Evolutionary conservation across 108 stramenopile species (phyloP), one percentile per base, ranked within the genome.

Genomic region (Skeletonema grethae): DNA sequence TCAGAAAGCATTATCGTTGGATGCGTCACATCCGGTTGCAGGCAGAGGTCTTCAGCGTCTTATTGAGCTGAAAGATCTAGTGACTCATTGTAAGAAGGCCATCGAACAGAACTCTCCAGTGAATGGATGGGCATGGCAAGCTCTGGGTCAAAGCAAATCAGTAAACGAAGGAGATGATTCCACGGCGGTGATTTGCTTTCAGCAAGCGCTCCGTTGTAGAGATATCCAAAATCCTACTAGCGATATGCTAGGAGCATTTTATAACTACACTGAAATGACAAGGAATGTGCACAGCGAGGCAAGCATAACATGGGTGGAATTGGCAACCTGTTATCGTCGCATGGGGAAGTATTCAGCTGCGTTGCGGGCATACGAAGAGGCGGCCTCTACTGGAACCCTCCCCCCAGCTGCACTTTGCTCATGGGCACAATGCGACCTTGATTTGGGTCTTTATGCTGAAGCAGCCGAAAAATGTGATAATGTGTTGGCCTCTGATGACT

Each of bases 91-190:
- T 30, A 82, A 87, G 48, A 61, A 59, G 41, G 88, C 88, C 4
- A 73, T 69, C 25, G 67, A 83, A 53, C 76, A 29, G 35, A 79
- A 71, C 31, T 86, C 88, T 18, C 74, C 85, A 22, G 36, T 79
- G 16, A 84, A 79, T 68, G 91, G 91, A 13, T 92, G 91, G 91
- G 91, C 91, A 58, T 92, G 91, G 91, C 65, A 67, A 36, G 82
- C 77, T 8, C 24, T 86, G 4, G 91, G 87, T 11, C 59, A 70
- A 28, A 34, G 69, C 15, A 79, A 85, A 68, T 63, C 76, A 3
- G 56, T 36, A 31, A 45, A 28, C 11, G 82, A 86, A 20, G 84
- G 83, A 8, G 80, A 88, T 45, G 71, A 85, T 58, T 70, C 72
- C 34, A 67, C 81, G 6, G 89, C 88, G 3, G 75, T 84, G 8